Percentiles rank a stretch among this genome's conserved stretches.
Conservation (phyloP, 2,329 filamentous ascomycete species). For the Penicillium sp. region DNA sequence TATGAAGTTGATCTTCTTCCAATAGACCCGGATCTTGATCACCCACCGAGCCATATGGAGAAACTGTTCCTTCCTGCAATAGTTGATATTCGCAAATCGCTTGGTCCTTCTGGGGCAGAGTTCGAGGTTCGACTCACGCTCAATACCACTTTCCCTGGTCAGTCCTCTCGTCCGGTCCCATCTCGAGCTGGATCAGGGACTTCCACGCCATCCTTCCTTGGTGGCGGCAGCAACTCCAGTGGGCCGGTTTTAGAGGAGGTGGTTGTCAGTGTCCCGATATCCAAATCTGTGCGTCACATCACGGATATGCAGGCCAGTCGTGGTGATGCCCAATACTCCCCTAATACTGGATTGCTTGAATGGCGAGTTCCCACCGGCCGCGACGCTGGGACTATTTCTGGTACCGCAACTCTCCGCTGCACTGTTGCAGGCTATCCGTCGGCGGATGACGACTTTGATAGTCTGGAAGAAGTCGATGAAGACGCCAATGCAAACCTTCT, state of each 20-base stretch:
- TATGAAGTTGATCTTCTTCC: slow-evolving; percentile 93
- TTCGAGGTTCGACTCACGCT: slow-evolving; percentile 83
- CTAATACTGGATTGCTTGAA: slow-evolving; percentile 70
- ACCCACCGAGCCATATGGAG: slow-evolving; percentile 54
- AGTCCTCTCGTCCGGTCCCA: slow-evolving; percentile 41
- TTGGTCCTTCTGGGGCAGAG: slow-evolving; percentile 74
- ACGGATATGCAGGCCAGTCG: slow-evolving; percentile 76
- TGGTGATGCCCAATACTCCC: slow-evolving; percentile 80
- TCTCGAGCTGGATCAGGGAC: slow-evolving; percentile 46
- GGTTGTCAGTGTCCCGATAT: slow-evolving; percentile 74
- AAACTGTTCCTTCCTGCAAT: slow-evolving; percentile 78
- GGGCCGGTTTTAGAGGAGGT: slow-evolving; percentile 73
- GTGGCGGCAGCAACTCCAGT: slow-evolving; percentile 54
- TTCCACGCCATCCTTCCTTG: slow-evolving; percentile 51
- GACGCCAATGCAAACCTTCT: slow-evolving; percentile 41
- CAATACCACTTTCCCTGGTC: slow-evolving; percentile 63
- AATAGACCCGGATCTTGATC: slow-evolving; percentile 59
- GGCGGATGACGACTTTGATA: slow-evolving; percentile 48
- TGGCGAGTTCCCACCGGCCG: slow-evolving; percentile 76
- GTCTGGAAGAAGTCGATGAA: slow-evolving; percentile 32
- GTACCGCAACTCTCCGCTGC: slow-evolving; percentile 73
- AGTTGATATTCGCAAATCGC: slow-evolving; percentile 76
- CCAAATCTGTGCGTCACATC: slow-evolving; percentile 75
- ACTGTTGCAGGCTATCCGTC: slow-evolving; percentile 69
- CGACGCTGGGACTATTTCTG: slow-evolving; percentile 67